phyloP scores from a whole-genome alignment of 2,329 filamentous ascomycete genomes.

The Bipolaris oryzae region DNA sequence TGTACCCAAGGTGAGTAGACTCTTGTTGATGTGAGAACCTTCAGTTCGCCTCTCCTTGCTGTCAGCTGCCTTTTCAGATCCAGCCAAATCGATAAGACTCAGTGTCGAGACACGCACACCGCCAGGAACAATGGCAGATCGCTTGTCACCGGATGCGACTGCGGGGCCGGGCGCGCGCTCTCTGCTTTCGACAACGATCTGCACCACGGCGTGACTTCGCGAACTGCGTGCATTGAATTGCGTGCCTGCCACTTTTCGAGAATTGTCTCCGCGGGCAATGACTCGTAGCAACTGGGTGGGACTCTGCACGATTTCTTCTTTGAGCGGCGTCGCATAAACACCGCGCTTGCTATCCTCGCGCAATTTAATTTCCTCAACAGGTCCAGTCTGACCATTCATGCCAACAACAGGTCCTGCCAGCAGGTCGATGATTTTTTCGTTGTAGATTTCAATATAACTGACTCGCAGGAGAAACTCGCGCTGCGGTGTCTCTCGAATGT shows the following conservation, averaged over 20 bases:
- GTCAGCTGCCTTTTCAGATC: slow-evolving; percentile 94
- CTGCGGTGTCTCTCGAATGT: slow-evolving; percentile 94
- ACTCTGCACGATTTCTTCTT: slow-evolving; percentile 98
- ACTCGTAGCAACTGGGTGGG: slow-evolving; percentile 93
- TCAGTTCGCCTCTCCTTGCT: slow-evolving; percentile 92
- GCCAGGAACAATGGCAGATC: slow-evolving; percentile 64
- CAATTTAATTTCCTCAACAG: slow-evolving; percentile 93
- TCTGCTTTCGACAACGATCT: slow-evolving; percentile 96
- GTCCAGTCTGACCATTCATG: slow-evolving; percentile 51
- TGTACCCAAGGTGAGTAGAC: slow-evolving; percentile 88
- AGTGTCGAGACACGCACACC: slow-evolving; percentile 94
- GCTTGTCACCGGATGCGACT: slow-evolving; percentile 46
- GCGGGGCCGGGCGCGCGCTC: slow-evolving; percentile 71
- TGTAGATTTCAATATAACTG: slow-evolving; percentile 98
- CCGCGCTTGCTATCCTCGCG: slow-evolving; percentile 95
- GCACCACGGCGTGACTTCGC: slow-evolving; percentile 95
- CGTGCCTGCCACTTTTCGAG: slow-evolving; percentile 87
- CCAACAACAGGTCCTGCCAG: slow-evolving; percentile 74
- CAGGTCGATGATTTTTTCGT: slow-evolving; percentile 94
- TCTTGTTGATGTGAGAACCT: slow-evolving; percentile 98
- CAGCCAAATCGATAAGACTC: slow-evolving; percentile 93
- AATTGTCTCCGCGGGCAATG: slow-evolving; percentile 91
- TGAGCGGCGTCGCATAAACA: slow-evolving; percentile 93
- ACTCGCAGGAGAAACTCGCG: slow-evolving; percentile 93
- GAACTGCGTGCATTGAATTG: slow-evolving; percentile 98